Base-by-base conservation (phyloP, 306 rosid species). In the Cucumis cinereus region DNA sequence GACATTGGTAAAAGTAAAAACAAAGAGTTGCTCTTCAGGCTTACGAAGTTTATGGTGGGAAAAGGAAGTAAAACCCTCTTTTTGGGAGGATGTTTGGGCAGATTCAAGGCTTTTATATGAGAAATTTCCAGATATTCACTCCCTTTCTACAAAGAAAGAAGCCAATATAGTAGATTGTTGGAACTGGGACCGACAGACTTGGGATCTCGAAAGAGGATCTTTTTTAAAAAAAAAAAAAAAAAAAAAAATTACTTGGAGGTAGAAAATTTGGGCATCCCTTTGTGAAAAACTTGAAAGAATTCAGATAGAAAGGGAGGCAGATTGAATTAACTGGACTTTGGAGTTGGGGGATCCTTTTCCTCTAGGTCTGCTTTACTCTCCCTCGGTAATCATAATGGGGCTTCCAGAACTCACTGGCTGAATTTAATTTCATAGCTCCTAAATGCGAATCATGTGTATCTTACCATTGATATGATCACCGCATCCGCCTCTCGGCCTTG, bases 401-500 rank as follows among this genome's bases (percentile, higher is more conserved):
- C 55, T 16, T 17, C 55, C 55, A 50, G 7, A 50, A 50, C 55
- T 50, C 55, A 50, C 55, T 16, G 20, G 20, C 55, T 50, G 20
- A 49, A 16, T 50, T 50, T 50, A 50, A 50, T 16, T 50, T 16
- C 20, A 6, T 5, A 50, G 55, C 20, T 50, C 20, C n/a, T 50
- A 16, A 50, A 50, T 50, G 9, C 14, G 15, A 30, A 50, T 72
- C 36, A 69, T 24, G 58, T 24, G 7, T 17, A 28, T 71, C 76
- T 36, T 91, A 91, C 97, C 97, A 89, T 91, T 40, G 94, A 91
- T 87, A 91, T 86, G 82, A 91, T 91, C 45, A 91, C 97, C 38
- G 94, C 94, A 80, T 91, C 97, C 22, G 97, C 97, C 80, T 91
- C 97, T 45, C 92, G 97, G 73, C 97, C 97, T 82, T 91, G 97